Conservation (phyloP, 805 yeast genomes). For the Saccharomyces mikatae region DNA sequence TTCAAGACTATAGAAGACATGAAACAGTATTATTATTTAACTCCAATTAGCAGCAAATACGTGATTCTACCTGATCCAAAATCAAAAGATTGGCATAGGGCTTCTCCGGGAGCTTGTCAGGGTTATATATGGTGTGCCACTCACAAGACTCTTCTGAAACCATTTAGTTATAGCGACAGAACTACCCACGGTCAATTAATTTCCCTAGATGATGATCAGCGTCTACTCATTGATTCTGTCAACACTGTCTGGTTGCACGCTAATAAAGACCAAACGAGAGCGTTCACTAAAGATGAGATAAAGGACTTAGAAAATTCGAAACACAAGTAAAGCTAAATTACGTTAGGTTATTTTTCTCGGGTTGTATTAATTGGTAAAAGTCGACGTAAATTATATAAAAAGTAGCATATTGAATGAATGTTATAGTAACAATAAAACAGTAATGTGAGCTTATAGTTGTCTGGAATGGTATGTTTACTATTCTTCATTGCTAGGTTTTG, state of each 20-base stretch:
- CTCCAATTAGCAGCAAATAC: conserved; percentile 2
- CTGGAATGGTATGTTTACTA: too few relatives aligned
- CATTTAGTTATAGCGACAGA: background rate
- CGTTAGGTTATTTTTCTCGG: background rate
- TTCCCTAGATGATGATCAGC: background rate
- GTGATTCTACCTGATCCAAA: background rate
- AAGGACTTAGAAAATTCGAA: background rate
- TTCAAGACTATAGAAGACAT: conserved; percentile 6
- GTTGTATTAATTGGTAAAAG: background rate
- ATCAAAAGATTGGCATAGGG: background rate
- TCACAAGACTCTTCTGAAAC: background rate
- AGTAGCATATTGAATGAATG: background rate
- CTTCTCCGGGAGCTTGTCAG: background rate
- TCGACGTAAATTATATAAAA: background rate
- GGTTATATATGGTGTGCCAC: background rate
- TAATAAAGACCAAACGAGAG: background rate
- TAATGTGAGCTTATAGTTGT: too few relatives aligned
- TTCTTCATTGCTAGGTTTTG: too few relatives aligned
- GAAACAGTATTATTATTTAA: conserved; percentile 3
- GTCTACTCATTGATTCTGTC: background rate
- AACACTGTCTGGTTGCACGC: background rate
- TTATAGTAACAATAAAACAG: too few relatives aligned
- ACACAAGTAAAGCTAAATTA: background rate
- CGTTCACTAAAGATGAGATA: background rate
- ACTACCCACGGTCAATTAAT: background rate